Evolutionary conservation across 2,329 filamentous ascomycete species (phyloP), one percentile per base, ranked within the genome.

Genomic region (Cercospora sp.): DNA sequence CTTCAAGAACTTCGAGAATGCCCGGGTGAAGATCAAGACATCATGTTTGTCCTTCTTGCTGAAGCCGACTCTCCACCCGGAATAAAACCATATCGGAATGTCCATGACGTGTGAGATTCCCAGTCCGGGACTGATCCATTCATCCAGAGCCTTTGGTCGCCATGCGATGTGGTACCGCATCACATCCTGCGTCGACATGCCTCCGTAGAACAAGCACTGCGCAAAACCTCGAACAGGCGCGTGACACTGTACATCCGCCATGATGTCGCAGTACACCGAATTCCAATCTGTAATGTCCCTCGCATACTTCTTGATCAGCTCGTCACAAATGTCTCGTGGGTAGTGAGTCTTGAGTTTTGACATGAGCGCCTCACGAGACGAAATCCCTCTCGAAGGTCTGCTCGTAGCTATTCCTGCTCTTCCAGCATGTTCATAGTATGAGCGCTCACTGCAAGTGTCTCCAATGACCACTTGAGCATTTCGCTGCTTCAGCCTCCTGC

Each of bases 161-260:
- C 70, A 72, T 18, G 66, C 59, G 57, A 72, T 68, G 53, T 70
- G 68, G 49, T 72, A 70, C 9, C 70, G 59, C 24, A 72, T 57
- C 7, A 72, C 70, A 53, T 72, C 64, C 18, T 72, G 65, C 4
- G 68, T 64, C 10, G 65, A 67, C 70, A 72, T 72, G 37, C 70
- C 70, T 28, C 70, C 68, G 32, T 69, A 66, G 45, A 65, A 67
- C 8, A 72, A 45, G 18, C 64, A 67, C 18, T 68, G 68, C 6
- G 70, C 70, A 32, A 70, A 72, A 3, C 68, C 70, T 40, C 70
- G 68, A 2, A 67, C 66, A 4, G 66, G 63, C 9, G 66, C 59
- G 26, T 71, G 70, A 61, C 70, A 71, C 65, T 72, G 68, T 10
- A 69, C 65, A 28, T 72, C 68, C 5, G 70, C 70, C 64, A 70